Conservation (phyloP, 139 green algal genomes). For the Closterium sp. region DNA sequence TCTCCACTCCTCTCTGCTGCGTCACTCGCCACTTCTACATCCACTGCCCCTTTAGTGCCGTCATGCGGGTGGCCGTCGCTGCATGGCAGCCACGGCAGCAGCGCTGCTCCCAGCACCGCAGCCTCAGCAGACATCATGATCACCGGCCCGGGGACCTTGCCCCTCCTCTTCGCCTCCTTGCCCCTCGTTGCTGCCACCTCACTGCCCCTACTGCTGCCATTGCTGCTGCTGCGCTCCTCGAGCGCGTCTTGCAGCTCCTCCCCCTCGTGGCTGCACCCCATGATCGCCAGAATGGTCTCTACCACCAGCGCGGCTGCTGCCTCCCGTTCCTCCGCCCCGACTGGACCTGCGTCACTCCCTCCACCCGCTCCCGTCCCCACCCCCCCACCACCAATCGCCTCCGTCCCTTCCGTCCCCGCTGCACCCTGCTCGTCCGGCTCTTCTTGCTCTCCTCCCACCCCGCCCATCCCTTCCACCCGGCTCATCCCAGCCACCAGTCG, state of each 20-base stretch:
- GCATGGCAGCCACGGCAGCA: constrained; percentile 34
- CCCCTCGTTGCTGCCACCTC: neutral
- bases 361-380: neutral
- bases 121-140: constrained; percentile 32
- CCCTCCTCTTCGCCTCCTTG: neutral
- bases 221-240: neutral
- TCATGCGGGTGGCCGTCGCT: neutral
- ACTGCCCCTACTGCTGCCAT: too few species aligned
- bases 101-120: constrained; percentile 18
- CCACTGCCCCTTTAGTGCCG: neutral
- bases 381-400: neutral
- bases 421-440: neutral
- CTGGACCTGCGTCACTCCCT: neutral
- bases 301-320: neutral
- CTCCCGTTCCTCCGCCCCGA: neutral
- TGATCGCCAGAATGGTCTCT: neutral
- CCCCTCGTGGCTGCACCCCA: neutral
- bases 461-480: neutral
- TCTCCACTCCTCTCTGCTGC: neutral
- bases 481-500: neutral
- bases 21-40: neutral
- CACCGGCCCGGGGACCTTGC: neutral
- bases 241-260: neutral
- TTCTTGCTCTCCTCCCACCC: neutral
- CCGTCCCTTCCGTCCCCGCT: neutral